Evolutionary conservation across 345 rosid species (phyloP).

Genomic region (Raphanus sativus): DNA sequence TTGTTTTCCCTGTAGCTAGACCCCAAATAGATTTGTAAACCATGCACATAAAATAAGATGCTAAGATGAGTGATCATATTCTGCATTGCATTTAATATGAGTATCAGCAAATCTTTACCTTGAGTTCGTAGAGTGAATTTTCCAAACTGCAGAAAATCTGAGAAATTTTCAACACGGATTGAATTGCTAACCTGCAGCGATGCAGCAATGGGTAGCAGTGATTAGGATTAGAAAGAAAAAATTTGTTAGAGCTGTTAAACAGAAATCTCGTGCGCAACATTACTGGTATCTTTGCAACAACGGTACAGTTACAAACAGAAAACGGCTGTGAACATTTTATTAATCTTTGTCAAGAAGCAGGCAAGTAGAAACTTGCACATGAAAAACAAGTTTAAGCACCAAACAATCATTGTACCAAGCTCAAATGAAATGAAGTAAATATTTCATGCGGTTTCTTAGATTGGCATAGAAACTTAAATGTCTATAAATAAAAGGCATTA

Average conservation of each 20-base stretch:
- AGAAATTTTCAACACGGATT: constrained; percentile 81
- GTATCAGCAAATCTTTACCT: constrained; percentile 47
- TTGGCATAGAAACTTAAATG: background rate
- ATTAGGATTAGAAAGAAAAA: background rate
- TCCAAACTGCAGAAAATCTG: constrained; percentile 91
- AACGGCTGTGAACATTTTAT: background rate
- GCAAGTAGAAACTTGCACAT: background rate
- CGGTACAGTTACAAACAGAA: background rate
- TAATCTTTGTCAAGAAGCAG: background rate
- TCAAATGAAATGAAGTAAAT: background rate
- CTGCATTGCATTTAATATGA: background rate
- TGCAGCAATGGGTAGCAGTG: background rate
- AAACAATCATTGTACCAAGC: background rate
- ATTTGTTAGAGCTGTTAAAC: background rate
- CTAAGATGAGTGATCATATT: background rate
- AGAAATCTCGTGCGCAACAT: background rate
- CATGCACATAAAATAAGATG: background rate
- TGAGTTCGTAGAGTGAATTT: constrained; percentile 96
- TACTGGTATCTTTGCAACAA: background rate
- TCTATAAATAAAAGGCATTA: background rate
- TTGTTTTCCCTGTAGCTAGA: constrained; percentile 54
- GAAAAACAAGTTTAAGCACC: no score
- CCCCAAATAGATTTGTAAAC: background rate
- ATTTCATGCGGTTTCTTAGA: background rate
- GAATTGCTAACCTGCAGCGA: constrained; percentile 59